Conservation (phyloP, 176 grass and related monocot species). For the Eleusine coracana region DNA sequence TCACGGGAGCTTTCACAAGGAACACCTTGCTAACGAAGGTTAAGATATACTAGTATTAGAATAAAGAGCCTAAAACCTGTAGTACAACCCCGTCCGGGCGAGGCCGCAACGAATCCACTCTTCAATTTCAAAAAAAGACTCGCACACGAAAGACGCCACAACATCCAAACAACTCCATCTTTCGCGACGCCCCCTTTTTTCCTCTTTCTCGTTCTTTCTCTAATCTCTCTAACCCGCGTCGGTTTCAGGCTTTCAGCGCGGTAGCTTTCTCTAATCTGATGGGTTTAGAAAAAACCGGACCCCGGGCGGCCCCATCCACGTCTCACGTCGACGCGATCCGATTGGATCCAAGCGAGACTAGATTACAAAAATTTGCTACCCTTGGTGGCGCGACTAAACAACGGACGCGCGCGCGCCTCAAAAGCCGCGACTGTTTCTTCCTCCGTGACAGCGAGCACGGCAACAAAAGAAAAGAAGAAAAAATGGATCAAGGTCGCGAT, state of each 20-base stretch:
- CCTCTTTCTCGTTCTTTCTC: background rate
- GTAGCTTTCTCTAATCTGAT: slow-evolving; percentile 6
- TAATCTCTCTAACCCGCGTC: slow-evolving; percentile 3
- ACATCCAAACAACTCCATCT: background rate
- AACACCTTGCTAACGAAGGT: background rate
- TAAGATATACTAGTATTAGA: background rate
- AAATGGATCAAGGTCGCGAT: background rate
- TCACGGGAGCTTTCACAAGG: background rate
- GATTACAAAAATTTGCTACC: background rate
- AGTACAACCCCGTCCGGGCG: too few relatives aligned
- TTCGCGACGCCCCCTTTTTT: background rate
- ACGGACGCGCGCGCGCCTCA: background rate
- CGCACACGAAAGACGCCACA: background rate
- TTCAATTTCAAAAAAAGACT: background rate
- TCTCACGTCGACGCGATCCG: slow-evolving; percentile 26
- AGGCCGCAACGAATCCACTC: background rate
- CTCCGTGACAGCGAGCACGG: background rate
- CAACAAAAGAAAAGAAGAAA: background rate
- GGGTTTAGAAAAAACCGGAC: background rate
- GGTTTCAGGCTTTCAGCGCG: slow-evolving; percentile 29
- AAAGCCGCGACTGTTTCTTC: background rate
- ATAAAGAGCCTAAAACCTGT: background rate
- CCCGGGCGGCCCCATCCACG: background rate
- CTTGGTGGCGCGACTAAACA: background rate
- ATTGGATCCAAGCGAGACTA: background rate